phyloP scores from a whole-genome alignment of 1,284 basidiomycete species.

The Vanrija humicola region DNA sequence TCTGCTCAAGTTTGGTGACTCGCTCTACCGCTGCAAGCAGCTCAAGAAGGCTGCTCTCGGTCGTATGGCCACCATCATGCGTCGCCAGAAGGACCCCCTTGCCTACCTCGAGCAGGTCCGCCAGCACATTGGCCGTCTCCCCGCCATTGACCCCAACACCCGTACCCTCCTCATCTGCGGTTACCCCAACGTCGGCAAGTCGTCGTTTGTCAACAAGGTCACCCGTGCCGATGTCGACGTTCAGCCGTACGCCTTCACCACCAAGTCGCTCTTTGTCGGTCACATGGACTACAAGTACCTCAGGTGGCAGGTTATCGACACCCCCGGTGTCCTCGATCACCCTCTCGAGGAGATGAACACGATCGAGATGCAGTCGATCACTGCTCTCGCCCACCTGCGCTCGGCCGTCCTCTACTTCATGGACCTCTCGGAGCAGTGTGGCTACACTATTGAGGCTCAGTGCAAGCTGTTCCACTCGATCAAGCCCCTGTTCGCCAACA shows the following conservation, averaged over 20 bases:
- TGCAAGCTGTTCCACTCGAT: slow-evolving; percentile 97
- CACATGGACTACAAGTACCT: slow-evolving; percentile 97
- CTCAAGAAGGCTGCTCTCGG: slow-evolving; percentile 90
- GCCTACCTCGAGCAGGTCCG: slow-evolving; percentile 96
- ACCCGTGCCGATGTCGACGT: slow-evolving; percentile 96
- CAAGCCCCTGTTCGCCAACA: slow-evolving; percentile 88
- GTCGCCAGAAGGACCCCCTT: slow-evolving; percentile 90
- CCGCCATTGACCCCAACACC: slow-evolving; percentile 90
- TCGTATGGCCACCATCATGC: slow-evolving; percentile 97
- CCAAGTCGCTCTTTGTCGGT: slow-evolving; percentile 92
- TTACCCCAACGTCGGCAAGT: slow-evolving; percentile 97
- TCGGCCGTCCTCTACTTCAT: slow-evolving; percentile 92
- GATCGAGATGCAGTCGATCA: slow-evolving; percentile 98
- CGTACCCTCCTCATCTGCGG: slow-evolving; percentile 92
- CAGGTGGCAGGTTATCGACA: slow-evolving; percentile 96
- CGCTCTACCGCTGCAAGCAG: slow-evolving; percentile 93
- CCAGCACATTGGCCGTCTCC: slow-evolving; percentile 93
- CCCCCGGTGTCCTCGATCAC: slow-evolving; percentile 79
- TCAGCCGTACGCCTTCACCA: slow-evolving; percentile 96
- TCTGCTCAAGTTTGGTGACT: slow-evolving; percentile 92
- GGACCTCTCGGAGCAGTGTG: slow-evolving; percentile 94
- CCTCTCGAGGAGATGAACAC: slow-evolving; percentile 98
- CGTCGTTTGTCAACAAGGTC: slow-evolving; percentile 96
- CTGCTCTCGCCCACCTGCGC: slow-evolving; percentile 88
- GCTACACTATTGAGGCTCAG: slow-evolving; percentile 88